Percentiles rank a stretch among this genome's conserved stretches.
These are phyloP conservation scores for Candida silvatica DNA, from an alignment of 805 yeast genomes.

Conservation along the genomic window DNA sequence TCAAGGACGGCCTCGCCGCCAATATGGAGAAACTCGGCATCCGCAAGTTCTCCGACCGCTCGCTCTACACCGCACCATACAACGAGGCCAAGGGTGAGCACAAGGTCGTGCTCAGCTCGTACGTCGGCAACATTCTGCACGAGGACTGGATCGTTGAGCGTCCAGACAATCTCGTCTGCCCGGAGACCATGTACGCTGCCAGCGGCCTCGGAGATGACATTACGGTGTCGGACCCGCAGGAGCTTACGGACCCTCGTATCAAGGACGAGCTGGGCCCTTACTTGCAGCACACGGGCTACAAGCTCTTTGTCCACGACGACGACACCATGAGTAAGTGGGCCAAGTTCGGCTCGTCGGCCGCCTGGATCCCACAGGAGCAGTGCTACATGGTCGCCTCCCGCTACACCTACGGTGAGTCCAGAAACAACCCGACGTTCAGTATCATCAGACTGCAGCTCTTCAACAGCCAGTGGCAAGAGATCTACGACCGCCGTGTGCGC, in stretches of 20 bases:
- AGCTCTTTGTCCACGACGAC: conserved; percentile 1
- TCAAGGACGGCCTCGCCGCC: background rate
- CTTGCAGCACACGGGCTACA: conserved; percentile 1
- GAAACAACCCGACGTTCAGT: conserved; percentile 30
- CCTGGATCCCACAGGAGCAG: conserved; percentile 44
- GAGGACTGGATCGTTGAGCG: background rate
- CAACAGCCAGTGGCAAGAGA: conserved; percentile 38
- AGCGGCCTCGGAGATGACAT: background rate
- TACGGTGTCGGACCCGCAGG: background rate
- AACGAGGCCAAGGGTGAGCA: background rate
- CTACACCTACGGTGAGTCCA: conserved; percentile 34
- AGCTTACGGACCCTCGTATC: background rate
- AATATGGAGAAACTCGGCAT: background rate
- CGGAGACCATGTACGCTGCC: background rate
- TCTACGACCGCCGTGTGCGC: conserved; percentile 27
- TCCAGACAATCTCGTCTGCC: background rate
- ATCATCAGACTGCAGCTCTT: conserved; percentile 35
- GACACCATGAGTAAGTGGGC: conserved; percentile 29
- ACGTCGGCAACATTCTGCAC: background rate
- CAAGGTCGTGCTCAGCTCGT: background rate
- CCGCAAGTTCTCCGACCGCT: background rate
- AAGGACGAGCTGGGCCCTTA: background rate
- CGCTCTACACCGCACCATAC: no score
- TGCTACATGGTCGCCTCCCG: conserved; percentile 39
- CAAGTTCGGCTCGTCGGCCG: conserved; percentile 39